Evolutionary conservation across 2,329 filamentous ascomycete species (phyloP).

Genomic region (Talaromyces atroroseus): DNA sequence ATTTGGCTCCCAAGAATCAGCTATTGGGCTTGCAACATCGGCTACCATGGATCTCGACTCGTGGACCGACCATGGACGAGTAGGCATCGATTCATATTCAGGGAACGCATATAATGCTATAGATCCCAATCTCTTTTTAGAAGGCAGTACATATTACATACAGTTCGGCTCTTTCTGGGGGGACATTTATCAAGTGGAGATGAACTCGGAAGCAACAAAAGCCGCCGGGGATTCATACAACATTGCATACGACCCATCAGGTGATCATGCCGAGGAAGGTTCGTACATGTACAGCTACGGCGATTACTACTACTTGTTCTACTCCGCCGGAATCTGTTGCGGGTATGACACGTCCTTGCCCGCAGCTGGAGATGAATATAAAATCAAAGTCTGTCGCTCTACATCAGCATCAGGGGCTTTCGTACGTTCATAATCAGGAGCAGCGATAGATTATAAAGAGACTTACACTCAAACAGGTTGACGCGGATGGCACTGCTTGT

Average conservation of each 20-base stretch:
- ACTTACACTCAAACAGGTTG: constrained; percentile 30
- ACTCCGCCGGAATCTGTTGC: constrained; percentile 58
- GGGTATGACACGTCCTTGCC: constrained; percentile 49
- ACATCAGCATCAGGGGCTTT: constrained; percentile 49
- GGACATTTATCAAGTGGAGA: constrained; percentile 56
- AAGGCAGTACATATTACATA: constrained; percentile 42
- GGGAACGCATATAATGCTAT: constrained; percentile 55
- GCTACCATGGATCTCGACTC: constrained; percentile 32
- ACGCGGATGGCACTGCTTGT: constrained; percentile 51
- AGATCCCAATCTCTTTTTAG: constrained; percentile 50
- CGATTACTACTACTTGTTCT: constrained; percentile 61
- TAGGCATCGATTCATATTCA: constrained; percentile 32
- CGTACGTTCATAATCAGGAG: constrained; percentile 29
- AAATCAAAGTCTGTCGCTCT: constrained; percentile 60
- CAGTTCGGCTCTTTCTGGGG: constrained; percentile 66
- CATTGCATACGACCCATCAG: constrained; percentile 50
- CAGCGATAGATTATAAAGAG: neutral
- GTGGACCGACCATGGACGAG: constrained; percentile 31
- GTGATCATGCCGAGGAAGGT: constrained; percentile 53
- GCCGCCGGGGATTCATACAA: constrained; percentile 37
- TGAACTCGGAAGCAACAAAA: constrained; percentile 35
- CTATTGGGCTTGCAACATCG: constrained; percentile 56
- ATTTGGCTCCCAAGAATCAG: constrained; percentile 57
- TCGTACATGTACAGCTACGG: constrained; percentile 52
- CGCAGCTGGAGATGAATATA: constrained; percentile 57